Base-by-base conservation (phyloP, 345 rosid genomes). In the Lumnitzera littorea region DNA sequence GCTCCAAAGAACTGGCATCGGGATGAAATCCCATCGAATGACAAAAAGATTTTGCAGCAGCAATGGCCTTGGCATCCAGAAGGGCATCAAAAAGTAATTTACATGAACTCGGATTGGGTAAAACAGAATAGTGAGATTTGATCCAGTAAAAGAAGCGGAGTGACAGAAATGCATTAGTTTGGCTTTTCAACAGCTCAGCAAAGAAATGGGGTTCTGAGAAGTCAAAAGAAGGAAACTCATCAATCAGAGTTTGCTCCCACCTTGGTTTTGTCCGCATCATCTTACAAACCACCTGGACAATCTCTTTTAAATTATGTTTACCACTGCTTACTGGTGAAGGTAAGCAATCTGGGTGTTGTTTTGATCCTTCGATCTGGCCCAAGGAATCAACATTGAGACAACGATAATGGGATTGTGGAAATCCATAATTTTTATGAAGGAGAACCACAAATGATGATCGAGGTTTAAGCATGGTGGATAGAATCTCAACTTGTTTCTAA, bases 131-230 rank as follows among this genome's bases (percentile, higher is more conserved):
- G 24, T 61, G 61, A 0, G 75, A 78, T 23, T 66, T 69, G 65
- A 83, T 53, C 89, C 91, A 86, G 47, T 65, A 66, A 50, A 79
- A 82, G 77, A 82, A 84, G 53, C 72, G 65, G 11, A 82, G 13
- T n/a, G 86, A 76, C 2, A 81, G 68, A 68, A 84, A 24, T 51
- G 74, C 79, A 67, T 81, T 84, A 51, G 57, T 78, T 69, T 85
- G 92, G 48, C 58, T 72, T 63, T 62, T 74, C 75, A 80, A 57
- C 17, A 88, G 4, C 70, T 80, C 76, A 2, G 61, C 55, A 55
- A 86, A 74, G 69, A 89, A 82, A 48, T 49, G 41, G 43, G 87
- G 85, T 53, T 80, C 81, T 14, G 76, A 60, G 58, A 84, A 82
- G 73, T 70, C 66, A 65, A 82, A 74, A 58, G 80, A 79, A 1